Percentiles rank a stretch among this genome's conserved stretches.
These are phyloP conservation scores for Globisporangium apiculatum DNA, from an alignment of 352 stramenopile genomes.

Conservation along the genomic window DNA sequence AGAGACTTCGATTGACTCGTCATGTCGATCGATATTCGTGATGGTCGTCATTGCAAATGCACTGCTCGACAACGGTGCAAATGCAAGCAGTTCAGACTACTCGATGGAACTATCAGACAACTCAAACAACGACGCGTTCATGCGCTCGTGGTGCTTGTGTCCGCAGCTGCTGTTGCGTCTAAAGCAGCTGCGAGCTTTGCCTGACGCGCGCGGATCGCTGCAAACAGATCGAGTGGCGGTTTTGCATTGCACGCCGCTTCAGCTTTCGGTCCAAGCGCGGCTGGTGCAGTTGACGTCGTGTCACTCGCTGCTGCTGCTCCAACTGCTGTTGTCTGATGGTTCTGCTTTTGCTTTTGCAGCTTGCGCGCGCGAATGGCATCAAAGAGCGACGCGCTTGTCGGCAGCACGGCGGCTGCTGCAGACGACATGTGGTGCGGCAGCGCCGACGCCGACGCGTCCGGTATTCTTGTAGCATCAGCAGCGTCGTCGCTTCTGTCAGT, in stretches of 20 bases:
- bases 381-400: conserved; percentile 35
- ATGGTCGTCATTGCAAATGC: no score
- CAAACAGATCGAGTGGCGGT: conserved; percentile 41
- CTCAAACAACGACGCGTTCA: not conserved
- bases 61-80: no score
- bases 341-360: conserved; percentile 7
- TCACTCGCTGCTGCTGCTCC: not conserved
- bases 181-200: conserved; percentile 1
- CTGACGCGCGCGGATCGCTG: conserved; percentile 55
- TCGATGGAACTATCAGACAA: not conserved
- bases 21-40: not conserved
- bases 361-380: conserved; percentile 38
- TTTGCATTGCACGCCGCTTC: not conserved
- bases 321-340: not conserved
- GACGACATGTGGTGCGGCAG: no score
- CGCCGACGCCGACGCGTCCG: not conserved
- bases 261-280: no score
- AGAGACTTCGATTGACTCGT: no score
- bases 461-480: not conserved
- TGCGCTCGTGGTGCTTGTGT: conserved; percentile 1
- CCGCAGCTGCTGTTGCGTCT: not conserved
- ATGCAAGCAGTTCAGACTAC: no score
- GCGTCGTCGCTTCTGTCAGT: not conserved
- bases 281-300: no score
- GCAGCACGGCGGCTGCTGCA: not conserved